phyloP scores from a whole-genome alignment of 768 basidiomycete genomes.

The Kwoniella botswanensis region DNA sequence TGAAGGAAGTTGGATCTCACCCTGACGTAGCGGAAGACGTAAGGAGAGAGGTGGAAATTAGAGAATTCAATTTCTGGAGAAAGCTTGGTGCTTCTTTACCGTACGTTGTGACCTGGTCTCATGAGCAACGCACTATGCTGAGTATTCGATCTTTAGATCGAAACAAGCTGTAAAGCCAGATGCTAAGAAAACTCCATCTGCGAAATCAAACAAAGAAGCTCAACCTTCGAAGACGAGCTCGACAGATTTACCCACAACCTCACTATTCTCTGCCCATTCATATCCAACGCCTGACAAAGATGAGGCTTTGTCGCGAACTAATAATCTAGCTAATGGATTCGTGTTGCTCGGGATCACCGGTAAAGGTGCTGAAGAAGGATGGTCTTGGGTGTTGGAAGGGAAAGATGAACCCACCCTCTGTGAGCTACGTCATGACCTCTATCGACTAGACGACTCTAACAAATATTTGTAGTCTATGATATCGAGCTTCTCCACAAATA shows the following conservation, averaged over 20 bases:
- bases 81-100: slow-evolving; percentile 34
- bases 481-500: slow-evolving; percentile 66
- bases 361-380: slow-evolving; percentile 74
- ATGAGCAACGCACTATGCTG: background rate
- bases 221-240: slow-evolving; percentile 1
- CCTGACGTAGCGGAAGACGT: slow-evolving; percentile 39
- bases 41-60: slow-evolving; percentile 46
- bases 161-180: slow-evolving; percentile 9
- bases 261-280: slow-evolving; percentile 61
- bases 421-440: slow-evolving; percentile 56
- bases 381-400: slow-evolving; percentile 77
- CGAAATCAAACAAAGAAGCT: slow-evolving; percentile 55
- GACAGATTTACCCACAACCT: slow-evolving; percentile 9
- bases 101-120: slow-evolving; percentile 21
- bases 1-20: slow-evolving; percentile 45
- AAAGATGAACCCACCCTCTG: slow-evolving; percentile 71
- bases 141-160: slow-evolving; percentile 4
- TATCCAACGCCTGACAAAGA: slow-evolving; percentile 53
- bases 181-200: background rate
- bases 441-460: slow-evolving; percentile 9
- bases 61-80: slow-evolving; percentile 50
- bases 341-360: slow-evolving; percentile 69
- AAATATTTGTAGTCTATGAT: slow-evolving; percentile 62
- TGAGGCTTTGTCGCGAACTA: slow-evolving; percentile 67
- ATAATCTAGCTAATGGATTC: slow-evolving; percentile 74